A percentile compares a stretch with the other conserved stretches of the same genome.
Evolutionary conservation across 179 eudicot species (phyloP).

Genomic region (Dionaea muscipula): DNA sequence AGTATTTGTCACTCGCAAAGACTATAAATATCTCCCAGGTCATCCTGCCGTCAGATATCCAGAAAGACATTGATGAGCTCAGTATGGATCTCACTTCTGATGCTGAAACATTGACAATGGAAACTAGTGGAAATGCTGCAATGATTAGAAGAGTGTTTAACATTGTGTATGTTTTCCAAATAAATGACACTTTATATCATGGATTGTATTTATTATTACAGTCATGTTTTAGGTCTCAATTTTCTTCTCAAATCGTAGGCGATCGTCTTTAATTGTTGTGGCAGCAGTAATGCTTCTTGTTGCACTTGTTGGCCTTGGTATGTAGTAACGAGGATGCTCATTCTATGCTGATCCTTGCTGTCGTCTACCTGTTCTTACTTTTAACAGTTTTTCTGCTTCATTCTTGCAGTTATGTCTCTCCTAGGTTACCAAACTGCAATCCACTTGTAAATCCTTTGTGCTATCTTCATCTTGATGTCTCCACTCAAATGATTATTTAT

Average conservation of each 20-base stretch:
- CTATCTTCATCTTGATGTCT: neutral
- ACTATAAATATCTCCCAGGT: conserved; percentile 58
- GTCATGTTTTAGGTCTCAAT: too few species aligned
- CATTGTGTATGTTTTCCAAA: conserved; percentile 37
- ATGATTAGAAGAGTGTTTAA: conserved; percentile 52
- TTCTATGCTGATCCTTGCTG: neutral
- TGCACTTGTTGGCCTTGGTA: conserved; percentile 70
- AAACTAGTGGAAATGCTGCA: conserved; percentile 55
- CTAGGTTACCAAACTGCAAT: conserved; percentile 54
- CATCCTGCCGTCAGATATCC: conserved; percentile 50
- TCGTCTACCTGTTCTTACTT: too few species aligned
- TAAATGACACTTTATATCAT: too few species aligned
- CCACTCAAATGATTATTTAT: neutral
- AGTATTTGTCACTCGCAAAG: conserved; percentile 60
- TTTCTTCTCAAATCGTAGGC: conserved; percentile 27
- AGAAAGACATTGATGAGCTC: conserved; percentile 53
- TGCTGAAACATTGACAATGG: conserved; percentile 49
- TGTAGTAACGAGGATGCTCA: conserved; percentile 14
- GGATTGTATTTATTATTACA: too few species aligned
- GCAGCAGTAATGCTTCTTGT: conserved; percentile 67
- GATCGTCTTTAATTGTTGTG: conserved; percentile 45
- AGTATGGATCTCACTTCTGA: conserved; percentile 49
- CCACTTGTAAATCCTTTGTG: conserved; percentile 43
- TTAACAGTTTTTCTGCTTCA: too few species aligned
- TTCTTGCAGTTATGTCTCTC: conserved; percentile 55